Percentiles rank a stretch among this genome's conserved stretches.
phyloP scores from a whole-genome alignment of 2,329 filamentous ascomycete genomes.

The Aureobasidium pullulans region DNA sequence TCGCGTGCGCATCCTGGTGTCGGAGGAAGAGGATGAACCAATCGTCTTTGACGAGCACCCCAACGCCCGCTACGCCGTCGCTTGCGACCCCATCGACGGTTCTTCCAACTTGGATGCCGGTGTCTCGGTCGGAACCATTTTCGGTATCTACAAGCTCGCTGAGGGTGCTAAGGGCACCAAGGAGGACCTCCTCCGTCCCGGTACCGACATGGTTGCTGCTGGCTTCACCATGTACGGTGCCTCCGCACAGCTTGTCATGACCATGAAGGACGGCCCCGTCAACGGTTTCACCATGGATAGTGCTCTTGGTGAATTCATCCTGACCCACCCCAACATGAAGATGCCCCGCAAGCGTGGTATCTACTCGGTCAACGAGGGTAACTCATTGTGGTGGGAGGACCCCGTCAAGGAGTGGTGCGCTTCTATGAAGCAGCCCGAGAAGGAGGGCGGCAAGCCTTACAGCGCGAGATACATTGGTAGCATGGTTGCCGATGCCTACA shows the following conservation, averaged over 20 bases:
- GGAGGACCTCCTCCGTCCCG: slow-evolving; percentile 82
- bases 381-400: slow-evolving; percentile 93
- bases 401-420: slow-evolving; percentile 82
- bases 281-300: slow-evolving; percentile 98
- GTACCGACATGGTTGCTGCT: slow-evolving; percentile 82
- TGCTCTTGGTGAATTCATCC: slow-evolving; percentile 95
- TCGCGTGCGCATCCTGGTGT: slow-evolving; percentile 87
- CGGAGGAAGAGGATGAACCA: slow-evolving; percentile 90
- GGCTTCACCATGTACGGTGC: slow-evolving; percentile 99
- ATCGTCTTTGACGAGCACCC: slow-evolving; percentile 76
- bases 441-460: slow-evolving; percentile 74
- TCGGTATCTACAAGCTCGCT: slow-evolving; percentile 83
- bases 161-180: slow-evolving; percentile 66
- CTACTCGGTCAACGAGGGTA: slow-evolving; percentile 98
- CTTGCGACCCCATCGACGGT: slow-evolving; percentile 96
- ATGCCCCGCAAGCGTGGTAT: slow-evolving; percentile 75
- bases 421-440: slow-evolving; percentile 71
- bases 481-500: slow-evolving; percentile 98
- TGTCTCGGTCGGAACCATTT: slow-evolving; percentile 96
- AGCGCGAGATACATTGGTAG: slow-evolving; percentile 90
- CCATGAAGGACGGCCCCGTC: slow-evolving; percentile 85
- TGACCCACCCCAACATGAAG: slow-evolving; percentile 90
- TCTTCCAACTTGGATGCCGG: slow-evolving; percentile 96
- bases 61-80: slow-evolving; percentile 78
- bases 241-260: slow-evolving; percentile 91